Evolutionary conservation across 768 basidiomycete species (phyloP), one percentile per base, ranked within the genome.

Genomic region (Kwoniella dendrophila): DNA sequence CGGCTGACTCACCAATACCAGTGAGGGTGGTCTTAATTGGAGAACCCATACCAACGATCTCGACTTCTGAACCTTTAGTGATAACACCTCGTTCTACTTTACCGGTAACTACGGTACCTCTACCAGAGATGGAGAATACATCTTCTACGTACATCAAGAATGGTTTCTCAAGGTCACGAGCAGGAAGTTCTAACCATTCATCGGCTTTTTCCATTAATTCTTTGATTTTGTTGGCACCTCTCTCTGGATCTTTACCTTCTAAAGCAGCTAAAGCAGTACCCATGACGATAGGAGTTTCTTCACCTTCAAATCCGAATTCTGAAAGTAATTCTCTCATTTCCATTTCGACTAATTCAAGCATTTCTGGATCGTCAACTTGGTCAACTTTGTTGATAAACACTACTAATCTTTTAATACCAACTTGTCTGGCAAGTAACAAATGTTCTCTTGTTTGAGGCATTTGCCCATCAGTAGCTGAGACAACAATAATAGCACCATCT

Each of bases 321-420:
- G 86, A 82, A 24, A 99, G 85, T 11, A 99, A 84, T 76, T 99
- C 96, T 62, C 96, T 88, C 88, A 99, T 99, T 85, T 99, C 96
- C 94, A 99, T 98, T 72, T 99, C 96, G 63, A 99, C 96, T 62
- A 99, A 88, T 82, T 96, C 92, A 59, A 98, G 83, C 93, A 99
- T 97, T 84, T 99, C 96, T 4, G 88, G 86, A 84, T 99, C 96
- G 64, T 88, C 86, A 62, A 98, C 90, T 83, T 88, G 86, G 82
- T 99, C 96, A 63, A 99, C 88, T 82, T 99, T 99, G 89, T 99
- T 99, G 81, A 99, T 93, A 84, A 96, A 99, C 68, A 99, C 96
- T 61, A 98, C 92, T 36, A 99, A 86, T 80, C 88, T 90, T 82
- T 94, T 92, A 77, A 99, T 89, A 68, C 96, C 96, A 67, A 98